Evolutionary conservation across 345 rosid species (phyloP), one percentile per base, ranked within the genome.

Genomic region (Pelargonium nanum): DNA sequence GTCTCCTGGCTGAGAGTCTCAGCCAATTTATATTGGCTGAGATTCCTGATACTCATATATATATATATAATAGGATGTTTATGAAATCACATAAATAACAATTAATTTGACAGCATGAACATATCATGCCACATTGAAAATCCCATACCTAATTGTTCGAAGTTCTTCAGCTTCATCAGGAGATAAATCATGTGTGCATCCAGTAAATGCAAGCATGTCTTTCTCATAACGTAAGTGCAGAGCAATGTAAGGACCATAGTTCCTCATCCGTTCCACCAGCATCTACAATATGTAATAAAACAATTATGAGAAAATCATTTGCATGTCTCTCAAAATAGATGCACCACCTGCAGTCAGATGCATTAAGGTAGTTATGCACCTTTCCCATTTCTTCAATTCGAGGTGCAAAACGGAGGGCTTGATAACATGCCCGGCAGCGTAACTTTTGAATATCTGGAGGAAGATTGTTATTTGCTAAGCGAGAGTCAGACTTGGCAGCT

Each of bases 181-280:
- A 5, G 65, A 53, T 58, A 72, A 67, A 64, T 69, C 72, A 20
- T 74, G 66, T 0, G 65, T 68, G 24, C 77, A 73, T 24, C 77
- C 77, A 48, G 69, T 64, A 13, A 73, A 73, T 16, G 77, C 72
- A 22, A 73, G 45, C 67, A 73, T 68, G 44, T 73, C 77, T 70
- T 64, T 73, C 63, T 73, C 77, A 53, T 64, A 73, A 57, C 77
- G 59, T n/a, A 73, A 63, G 53, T 73, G 77, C 61, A 73, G 73
- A 22, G 68, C 73, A 1, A 73, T 53, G 59, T 51, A 73, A 19
- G 56, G 70, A 28, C 77, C 72, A 3, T 57, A 56, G 22, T 53
- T 24, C 30, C 58, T 65, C 61, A 74, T 68, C 56, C 67, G 54
- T 56, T 62, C 61, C 21, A 68, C 72, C 62, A 68, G 58, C 21